phyloP scores from a whole-genome alignment of 495 filamentous ascomycete genomes.

The Venustampulla echinocandica region DNA sequence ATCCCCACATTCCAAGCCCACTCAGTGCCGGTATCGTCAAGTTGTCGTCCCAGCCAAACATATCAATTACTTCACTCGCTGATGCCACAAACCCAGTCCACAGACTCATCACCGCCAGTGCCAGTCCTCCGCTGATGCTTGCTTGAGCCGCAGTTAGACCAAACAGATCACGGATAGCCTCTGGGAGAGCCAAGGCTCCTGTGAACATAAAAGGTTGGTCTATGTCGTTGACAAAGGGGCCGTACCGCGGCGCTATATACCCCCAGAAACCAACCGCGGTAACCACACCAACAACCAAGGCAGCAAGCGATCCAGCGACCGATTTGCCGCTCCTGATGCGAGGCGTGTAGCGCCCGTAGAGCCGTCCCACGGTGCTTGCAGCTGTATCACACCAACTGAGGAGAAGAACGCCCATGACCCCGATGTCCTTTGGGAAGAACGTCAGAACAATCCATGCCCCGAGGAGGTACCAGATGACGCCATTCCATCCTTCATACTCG shows the following conservation, averaged over 20 bases:
- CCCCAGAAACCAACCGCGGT: slow-evolving; percentile 87
- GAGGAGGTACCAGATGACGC: slow-evolving; percentile 91
- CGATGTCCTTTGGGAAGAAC: slow-evolving; percentile 92
- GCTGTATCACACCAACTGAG: slow-evolving; percentile 98
- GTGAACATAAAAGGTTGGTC: slow-evolving; percentile 69
- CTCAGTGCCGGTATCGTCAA: slow-evolving; percentile 90
- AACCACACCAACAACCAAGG: slow-evolving; percentile 67
- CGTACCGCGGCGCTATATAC: slow-evolving; percentile 61
- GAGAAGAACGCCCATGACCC: slow-evolving; percentile 76
- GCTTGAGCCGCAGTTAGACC: slow-evolving; percentile 37
- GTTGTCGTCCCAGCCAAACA: slow-evolving; percentile 95
- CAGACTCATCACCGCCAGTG: slow-evolving; percentile 76
- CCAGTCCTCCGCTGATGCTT: slow-evolving; percentile 56
- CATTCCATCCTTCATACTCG: slow-evolving; percentile 87
- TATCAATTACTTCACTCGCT: slow-evolving; percentile 80
- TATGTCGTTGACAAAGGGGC: slow-evolving; percentile 56
- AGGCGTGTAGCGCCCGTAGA: slow-evolving; percentile 82
- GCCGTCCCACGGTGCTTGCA: slow-evolving; percentile 81
- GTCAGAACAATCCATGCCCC: slow-evolving; percentile 78
- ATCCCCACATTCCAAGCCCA: slow-evolving; percentile 83
- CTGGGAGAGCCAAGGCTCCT: slow-evolving; percentile 59
- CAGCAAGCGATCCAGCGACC: slow-evolving; percentile 78
- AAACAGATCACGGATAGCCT: slow-evolving; percentile 39
- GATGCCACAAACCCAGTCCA: slow-evolving; percentile 82
- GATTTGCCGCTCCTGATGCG: slow-evolving; percentile 81